A percentile compares a stretch with the other conserved stretches of the same genome.
These are phyloP conservation scores for Geranium brycei DNA, from an alignment of 345 rosid species.

Conservation along the genomic window DNA sequence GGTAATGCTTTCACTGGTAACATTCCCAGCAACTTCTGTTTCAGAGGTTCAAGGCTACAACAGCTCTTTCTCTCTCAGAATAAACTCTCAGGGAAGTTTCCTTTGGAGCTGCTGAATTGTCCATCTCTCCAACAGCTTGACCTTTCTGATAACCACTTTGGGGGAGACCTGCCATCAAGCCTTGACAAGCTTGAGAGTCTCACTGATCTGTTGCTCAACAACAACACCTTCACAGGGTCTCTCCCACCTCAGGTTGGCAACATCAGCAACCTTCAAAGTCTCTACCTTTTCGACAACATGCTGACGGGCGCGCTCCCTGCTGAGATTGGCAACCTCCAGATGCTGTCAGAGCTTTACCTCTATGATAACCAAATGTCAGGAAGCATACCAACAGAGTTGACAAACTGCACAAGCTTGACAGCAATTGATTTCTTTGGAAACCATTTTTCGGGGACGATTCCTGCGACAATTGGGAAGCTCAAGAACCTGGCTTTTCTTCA, in stretches of 20 bases:
- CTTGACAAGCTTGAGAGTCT: constrained; percentile 45
- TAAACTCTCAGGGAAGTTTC: constrained; percentile 50
- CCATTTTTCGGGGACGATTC: constrained; percentile 56
- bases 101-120: constrained; percentile 46
- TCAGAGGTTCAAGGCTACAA: constrained; percentile 30
- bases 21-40: constrained; percentile 46
- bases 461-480: constrained; percentile 56
- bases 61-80: constrained; percentile 42
- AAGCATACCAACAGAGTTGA: constrained; percentile 51
- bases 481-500: constrained; percentile 55
- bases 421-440: constrained; percentile 61
- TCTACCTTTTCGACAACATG: constrained; percentile 49
- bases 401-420: constrained; percentile 58
- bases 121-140: constrained; percentile 41
- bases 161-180: constrained; percentile 41
- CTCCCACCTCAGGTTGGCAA: constrained; percentile 48
- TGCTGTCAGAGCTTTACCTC: constrained; percentile 38
- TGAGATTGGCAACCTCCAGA: constrained; percentile 51
- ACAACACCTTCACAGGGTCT: constrained; percentile 40
- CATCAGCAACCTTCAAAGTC: constrained; percentile 39
- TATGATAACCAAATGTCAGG: constrained; percentile 72
- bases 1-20: constrained; percentile 42
- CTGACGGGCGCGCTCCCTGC: constrained; percentile 51
- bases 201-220: constrained; percentile 30
- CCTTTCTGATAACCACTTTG: constrained; percentile 44